A percentile compares a stretch with the other conserved stretches of the same genome.
phyloP scores from a whole-genome alignment of 2,329 filamentous ascomycete species.

The Sarocladium oryzae region DNA sequence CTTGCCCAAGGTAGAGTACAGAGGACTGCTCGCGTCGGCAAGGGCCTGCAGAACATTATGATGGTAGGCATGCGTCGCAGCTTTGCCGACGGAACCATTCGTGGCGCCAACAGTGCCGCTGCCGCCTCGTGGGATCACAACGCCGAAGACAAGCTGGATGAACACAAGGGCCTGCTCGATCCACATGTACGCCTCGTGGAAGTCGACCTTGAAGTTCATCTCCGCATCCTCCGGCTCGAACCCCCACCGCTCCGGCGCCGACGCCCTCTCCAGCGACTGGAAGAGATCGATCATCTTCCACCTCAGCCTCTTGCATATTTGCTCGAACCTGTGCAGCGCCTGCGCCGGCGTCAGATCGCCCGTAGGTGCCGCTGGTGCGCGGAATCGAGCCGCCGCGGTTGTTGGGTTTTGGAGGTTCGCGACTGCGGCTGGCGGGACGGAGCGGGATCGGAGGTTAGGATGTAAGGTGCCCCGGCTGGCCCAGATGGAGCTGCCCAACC shows the following conservation, averaged over 20 bases:
- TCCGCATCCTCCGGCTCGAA: conserved; percentile 42
- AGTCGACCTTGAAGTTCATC: conserved; percentile 71
- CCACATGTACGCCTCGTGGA: conserved; percentile 69
- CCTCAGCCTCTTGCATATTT: conserved; percentile 52
- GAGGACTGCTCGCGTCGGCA: conserved; percentile 48
- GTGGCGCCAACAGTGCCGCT: conserved; percentile 9
- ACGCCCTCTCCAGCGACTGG: conserved; percentile 44
- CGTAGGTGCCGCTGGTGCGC: background rate
- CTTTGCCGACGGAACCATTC: background rate
- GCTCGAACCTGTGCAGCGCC: conserved; percentile 51
- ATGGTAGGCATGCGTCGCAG: conserved; percentile 48
- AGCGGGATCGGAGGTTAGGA: conserved; percentile 12
- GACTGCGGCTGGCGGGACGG: conserved; percentile 11
- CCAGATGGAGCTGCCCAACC: conserved; percentile 21
- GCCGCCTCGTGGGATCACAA: conserved; percentile 37
- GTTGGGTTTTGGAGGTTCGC: background rate
- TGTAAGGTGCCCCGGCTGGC: conserved; percentile 10
- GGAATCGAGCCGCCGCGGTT: background rate
- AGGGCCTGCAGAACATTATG: conserved; percentile 62
- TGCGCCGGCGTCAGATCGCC: conserved; percentile 21
- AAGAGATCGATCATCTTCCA: conserved; percentile 59
- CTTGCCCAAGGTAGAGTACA: conserved; percentile 48
- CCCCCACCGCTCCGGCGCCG: conserved; percentile 26
- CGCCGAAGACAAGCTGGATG: conserved; percentile 56
- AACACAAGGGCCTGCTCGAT: conserved; percentile 66